A percentile compares a stretch with the other conserved stretches of the same genome.
These are phyloP conservation scores for Dryas alaskensis DNA, from an alignment of 306 rosid genomes.

Conservation along the genomic window DNA sequence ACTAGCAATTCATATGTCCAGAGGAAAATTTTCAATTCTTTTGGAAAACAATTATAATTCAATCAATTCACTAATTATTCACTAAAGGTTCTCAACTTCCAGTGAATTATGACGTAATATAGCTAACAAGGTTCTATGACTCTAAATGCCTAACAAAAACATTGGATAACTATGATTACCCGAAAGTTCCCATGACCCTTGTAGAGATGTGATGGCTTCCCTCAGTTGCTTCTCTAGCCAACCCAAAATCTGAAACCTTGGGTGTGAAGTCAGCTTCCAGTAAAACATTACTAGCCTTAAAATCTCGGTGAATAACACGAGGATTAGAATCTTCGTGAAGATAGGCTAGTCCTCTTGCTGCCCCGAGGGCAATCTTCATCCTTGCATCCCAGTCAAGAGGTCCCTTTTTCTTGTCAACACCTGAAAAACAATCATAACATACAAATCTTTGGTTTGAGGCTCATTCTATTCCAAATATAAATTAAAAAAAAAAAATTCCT, in stretches of 20 bases:
- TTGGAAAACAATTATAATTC: background rate
- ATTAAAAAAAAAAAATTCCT: no score
- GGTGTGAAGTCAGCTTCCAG: constrained; percentile 91
- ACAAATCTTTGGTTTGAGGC: constrained; percentile 9
- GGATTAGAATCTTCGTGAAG: constrained; percentile 98
- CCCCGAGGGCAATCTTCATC: constrained; percentile 87
- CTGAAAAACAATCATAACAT: constrained; percentile 40
- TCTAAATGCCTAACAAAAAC: background rate
- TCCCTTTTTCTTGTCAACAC: constrained; percentile 61
- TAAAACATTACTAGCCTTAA: constrained; percentile 87
- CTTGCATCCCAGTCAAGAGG: constrained; percentile 96
- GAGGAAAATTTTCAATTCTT: background rate
- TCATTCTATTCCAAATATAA: no score
- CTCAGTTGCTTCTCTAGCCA: constrained; percentile 96
- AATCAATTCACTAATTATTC: background rate
- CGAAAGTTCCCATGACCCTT: constrained; percentile 96
- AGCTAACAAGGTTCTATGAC: background rate
- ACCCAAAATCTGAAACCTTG: constrained; percentile 95
- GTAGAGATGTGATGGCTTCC: constrained; percentile 86
- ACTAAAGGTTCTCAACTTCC: background rate
- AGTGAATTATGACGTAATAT: background rate
- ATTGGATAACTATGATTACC: constrained; percentile 45
- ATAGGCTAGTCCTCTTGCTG: constrained; percentile 97
- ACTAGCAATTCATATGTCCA: background rate
- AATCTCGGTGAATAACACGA: constrained; percentile 92